These are phyloP conservation scores for Pyrenophora tritici-repentis DNA, from an alignment of 2,329 filamentous ascomycete species.

Conservation along the genomic window DNA sequence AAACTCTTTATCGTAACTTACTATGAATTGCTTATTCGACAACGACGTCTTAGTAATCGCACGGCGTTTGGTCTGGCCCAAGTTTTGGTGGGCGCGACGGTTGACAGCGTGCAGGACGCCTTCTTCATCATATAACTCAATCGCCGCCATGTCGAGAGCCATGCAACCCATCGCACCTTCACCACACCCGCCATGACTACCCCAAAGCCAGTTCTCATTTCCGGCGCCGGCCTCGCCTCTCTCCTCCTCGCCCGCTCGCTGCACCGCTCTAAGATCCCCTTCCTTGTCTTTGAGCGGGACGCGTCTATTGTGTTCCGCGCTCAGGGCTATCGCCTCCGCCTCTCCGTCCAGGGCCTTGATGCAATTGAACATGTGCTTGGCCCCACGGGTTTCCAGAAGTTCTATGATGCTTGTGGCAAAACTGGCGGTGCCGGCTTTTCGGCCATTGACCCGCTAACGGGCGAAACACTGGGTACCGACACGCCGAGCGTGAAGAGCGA, in stretches of 20 bases:
- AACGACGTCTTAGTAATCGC: constrained; percentile 2
- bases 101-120: background rate
- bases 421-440: constrained; percentile 62
- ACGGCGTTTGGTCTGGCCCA: background rate
- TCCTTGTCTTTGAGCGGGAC: constrained; percentile 49
- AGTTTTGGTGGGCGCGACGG: background rate
- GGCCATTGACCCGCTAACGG: constrained; percentile 59
- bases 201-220: constrained; percentile 50
- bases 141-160: constrained; percentile 3
- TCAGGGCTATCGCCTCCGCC: constrained; percentile 66
- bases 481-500: constrained; percentile 25
- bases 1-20: too few relatives aligned
- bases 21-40: too few relatives aligned
- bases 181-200: constrained; percentile 20
- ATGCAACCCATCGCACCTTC: background rate
- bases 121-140: background rate
- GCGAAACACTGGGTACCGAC: constrained; percentile 47
- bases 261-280: constrained; percentile 37
- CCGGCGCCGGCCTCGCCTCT: constrained; percentile 39
- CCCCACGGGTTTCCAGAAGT: constrained; percentile 55
- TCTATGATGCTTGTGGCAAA: constrained; percentile 65
- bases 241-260: constrained; percentile 41
- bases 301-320: constrained; percentile 60
- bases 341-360: constrained; percentile 62
- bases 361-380: constrained; percentile 65